Evolutionary conservation across 192 early-diverging fungal species (phyloP).

Genomic region (Coemansia sp.): DNA sequence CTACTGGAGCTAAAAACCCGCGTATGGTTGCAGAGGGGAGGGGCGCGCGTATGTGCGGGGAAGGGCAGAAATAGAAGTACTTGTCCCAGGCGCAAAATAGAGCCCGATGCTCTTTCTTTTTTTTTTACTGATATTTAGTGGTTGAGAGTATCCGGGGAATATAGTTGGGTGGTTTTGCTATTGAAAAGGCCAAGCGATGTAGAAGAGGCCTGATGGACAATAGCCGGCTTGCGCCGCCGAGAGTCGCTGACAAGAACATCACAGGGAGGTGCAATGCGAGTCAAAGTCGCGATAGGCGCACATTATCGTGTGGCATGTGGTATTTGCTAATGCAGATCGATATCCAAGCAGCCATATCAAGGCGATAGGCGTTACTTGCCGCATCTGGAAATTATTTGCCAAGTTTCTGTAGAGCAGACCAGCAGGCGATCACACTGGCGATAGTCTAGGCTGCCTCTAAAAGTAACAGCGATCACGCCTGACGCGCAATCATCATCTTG

Average conservation of each 20-base stretch:
- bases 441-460: neutral
- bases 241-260: neutral
- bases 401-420: neutral
- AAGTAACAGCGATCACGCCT: neutral
- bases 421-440: neutral
- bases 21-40: neutral
- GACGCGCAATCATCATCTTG: neutral
- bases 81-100: neutral
- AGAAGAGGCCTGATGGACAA: neutral
- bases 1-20: conserved; percentile 29
- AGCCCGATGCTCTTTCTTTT: neutral
- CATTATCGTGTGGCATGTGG: neutral
- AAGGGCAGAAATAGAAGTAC: neutral
- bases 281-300: neutral
- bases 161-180: neutral
- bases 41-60: conserved; percentile 5
- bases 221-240: neutral
- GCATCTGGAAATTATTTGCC: neutral
- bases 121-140: neutral
- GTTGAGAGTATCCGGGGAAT: neutral
- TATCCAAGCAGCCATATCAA: neutral
- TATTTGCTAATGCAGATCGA: neutral
- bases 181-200: neutral
- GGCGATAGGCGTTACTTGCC: neutral
- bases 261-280: neutral